A percentile compares a stretch with the other conserved stretches of the same genome.
Evolutionary conservation across 2,329 filamentous ascomycete species (phyloP).

Genomic region (Penicillium sp.): DNA sequence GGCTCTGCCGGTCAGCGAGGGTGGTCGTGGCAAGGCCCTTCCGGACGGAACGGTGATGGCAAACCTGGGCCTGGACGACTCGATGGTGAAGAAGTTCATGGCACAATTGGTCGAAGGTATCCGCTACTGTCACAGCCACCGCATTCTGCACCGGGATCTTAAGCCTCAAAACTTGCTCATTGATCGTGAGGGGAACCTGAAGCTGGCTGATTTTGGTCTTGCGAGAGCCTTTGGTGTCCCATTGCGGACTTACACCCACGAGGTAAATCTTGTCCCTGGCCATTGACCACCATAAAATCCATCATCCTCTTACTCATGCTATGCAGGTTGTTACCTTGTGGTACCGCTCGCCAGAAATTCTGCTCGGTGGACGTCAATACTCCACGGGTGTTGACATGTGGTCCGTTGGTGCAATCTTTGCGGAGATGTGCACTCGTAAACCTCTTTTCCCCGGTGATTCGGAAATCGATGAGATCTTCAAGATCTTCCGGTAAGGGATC

Average conservation of each 20-base stretch:
- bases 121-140: conserved; percentile 81
- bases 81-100: conserved; percentile 91
- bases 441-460: conserved; percentile 88
- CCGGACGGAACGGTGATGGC: conserved; percentile 67
- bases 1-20: conserved; percentile 73
- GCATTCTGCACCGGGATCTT: conserved; percentile 78
- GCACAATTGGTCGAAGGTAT: conserved; percentile 77
- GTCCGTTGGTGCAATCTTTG: conserved; percentile 91
- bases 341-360: conserved; percentile 87
- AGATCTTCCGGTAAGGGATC: conserved; percentile 70
- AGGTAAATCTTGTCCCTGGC: conserved; percentile 49
- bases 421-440: conserved; percentile 92
- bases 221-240: conserved; percentile 88
- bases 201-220: conserved; percentile 84
- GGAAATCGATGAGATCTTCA: conserved; percentile 91
- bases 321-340: conserved; percentile 76
- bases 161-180: conserved; percentile 91
- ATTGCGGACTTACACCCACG: conserved; percentile 85
- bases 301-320: conserved; percentile 9
- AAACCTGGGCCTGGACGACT: conserved; percentile 65
- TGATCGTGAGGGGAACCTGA: conserved; percentile 78
- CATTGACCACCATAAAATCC: background rate
- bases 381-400: conserved; percentile 95
- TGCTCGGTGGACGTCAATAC: conserved; percentile 85
- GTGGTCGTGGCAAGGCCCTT: conserved; percentile 76